A percentile compares a stretch with the other conserved stretches of the same genome.
These are phyloP conservation scores for Diutina pseudorugosa DNA, from an alignment of 1,139 yeast genomes.

Conservation along the genomic window DNA sequence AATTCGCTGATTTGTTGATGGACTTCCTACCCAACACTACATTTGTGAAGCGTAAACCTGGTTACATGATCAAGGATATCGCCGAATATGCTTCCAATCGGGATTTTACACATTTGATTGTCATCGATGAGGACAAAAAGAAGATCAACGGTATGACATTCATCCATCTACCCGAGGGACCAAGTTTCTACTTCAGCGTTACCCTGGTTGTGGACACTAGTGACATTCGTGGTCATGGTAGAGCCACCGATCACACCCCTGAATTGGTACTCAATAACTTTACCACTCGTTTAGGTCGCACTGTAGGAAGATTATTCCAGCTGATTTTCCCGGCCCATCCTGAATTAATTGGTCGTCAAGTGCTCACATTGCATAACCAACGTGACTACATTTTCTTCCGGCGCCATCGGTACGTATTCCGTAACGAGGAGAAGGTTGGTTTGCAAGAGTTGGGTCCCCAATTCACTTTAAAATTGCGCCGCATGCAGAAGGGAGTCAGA, in stretches of 20 bases:
- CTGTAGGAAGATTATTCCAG: conserved; percentile 86
- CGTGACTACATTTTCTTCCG: conserved; percentile 91
- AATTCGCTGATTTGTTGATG: conserved; percentile 76
- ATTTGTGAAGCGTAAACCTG: conserved; percentile 77
- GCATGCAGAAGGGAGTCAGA: conserved; percentile 82
- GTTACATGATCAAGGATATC: conserved; percentile 77
- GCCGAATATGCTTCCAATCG: conserved; percentile 71
- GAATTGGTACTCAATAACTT: conserved; percentile 87
- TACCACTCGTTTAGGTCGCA: conserved; percentile 81
- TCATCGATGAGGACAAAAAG: conserved; percentile 89
- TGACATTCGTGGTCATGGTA: conserved; percentile 76
- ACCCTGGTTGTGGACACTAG: conserved; percentile 71
- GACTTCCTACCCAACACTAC: conserved; percentile 79
- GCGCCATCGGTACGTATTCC: conserved; percentile 84
- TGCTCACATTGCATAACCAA: conserved; percentile 88
- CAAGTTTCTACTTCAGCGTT: conserved; percentile 82
- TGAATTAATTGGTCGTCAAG: conserved; percentile 91
- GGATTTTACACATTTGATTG: conserved; percentile 76
- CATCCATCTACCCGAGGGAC: conserved; percentile 89
- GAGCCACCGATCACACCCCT: conserved; percentile 82
- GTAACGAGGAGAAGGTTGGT: conserved; percentile 86
- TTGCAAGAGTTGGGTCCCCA: conserved; percentile 95
- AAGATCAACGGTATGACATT: conserved; percentile 84
- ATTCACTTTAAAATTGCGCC: conserved; percentile 76
- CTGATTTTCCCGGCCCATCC: conserved; percentile 87